Conservation (phyloP, 176 grass and related monocot species). For the Olyra latifolia region DNA sequence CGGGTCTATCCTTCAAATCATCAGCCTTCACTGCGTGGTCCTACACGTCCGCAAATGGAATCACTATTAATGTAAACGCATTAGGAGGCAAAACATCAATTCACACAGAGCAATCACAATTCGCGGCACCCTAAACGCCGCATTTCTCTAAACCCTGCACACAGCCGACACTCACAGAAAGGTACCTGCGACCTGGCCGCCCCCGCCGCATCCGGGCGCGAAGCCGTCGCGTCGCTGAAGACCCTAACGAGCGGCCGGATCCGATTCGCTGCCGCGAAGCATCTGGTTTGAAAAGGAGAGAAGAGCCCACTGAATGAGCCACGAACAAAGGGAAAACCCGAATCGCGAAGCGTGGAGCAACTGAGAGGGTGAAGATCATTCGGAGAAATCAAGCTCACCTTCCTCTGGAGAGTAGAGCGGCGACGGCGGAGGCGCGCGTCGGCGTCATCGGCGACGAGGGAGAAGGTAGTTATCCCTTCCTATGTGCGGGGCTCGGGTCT, state of each 20-base stretch:
- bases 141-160: background rate
- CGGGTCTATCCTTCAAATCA: conserved; percentile 19
- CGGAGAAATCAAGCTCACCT: conserved; percentile 7
- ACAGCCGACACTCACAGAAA: background rate
- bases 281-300: conserved; percentile 19
- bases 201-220: background rate
- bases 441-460: conserved; percentile 19
- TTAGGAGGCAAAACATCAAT: background rate
- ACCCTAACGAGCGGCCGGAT: conserved; percentile 22
- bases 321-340: background rate
- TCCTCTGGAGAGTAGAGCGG: conserved; percentile 29
- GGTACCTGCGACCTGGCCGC: conserved; percentile 10
- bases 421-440: conserved; percentile 26
- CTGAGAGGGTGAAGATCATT: too few relatives aligned
- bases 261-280: conserved; percentile 23
- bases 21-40: conserved; percentile 22
- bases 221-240: conserved; percentile 17
- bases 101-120: background rate
- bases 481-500: too few relatives aligned
- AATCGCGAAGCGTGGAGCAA: background rate
- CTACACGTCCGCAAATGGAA: conserved; percentile 21
- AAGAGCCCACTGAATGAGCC: background rate
- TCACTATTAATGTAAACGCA: background rate
- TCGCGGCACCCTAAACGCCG: background rate
- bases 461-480: background rate